Evolutionary conservation across 208 protist genomes (phyloP), one percentile per base, ranked within the genome.

Genomic region (Leptomonas seymouri): DNA sequence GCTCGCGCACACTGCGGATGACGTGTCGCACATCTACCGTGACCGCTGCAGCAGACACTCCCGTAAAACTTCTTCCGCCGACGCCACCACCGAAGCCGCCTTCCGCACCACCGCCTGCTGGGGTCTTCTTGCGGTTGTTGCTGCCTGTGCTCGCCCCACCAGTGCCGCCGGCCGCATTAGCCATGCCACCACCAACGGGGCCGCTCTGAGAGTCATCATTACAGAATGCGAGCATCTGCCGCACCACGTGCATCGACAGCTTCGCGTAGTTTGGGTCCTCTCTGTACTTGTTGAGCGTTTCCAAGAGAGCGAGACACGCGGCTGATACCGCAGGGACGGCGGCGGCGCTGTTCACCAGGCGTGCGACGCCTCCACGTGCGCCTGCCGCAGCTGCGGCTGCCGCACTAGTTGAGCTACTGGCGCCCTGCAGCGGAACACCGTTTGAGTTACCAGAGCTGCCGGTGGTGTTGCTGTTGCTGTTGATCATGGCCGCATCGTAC

Each of bases 241-340:
- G 79, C 60, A 92, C 78, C 31, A 84, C 65, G 60, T 76, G 81
- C 34, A 82, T 67, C 15, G 79, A 58, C 23, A 80, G 63, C 72
- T 85, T 86, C 9, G 83, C 67, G 46, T 81, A 86, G 27, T 77
- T 61, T 0, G 85, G 82, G 65, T 89, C 74, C 39, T 82, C 72
- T 18, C 65, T 66, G 61, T 81, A 74, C 45, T 74, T 63, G 25
- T 74, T 53, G 14, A 93, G 66, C 1, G 57, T 46, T 25, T 93
- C 88, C 53, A 77, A 31, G 51, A 87, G 27, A 27, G 16, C 31
- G 15, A 21, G 44, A 20, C 39, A 66, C 4, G 59, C 34, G 2
- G 62, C 15, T 5, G 50, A 58, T 14, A 58, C 61, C 2, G 39
- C 44, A 31, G 30, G 49, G 27, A 8, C 36, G 3, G 27, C 49